Conservation (phyloP, 768 basidiomycete species). For the Suillus tomentosus region DNA sequence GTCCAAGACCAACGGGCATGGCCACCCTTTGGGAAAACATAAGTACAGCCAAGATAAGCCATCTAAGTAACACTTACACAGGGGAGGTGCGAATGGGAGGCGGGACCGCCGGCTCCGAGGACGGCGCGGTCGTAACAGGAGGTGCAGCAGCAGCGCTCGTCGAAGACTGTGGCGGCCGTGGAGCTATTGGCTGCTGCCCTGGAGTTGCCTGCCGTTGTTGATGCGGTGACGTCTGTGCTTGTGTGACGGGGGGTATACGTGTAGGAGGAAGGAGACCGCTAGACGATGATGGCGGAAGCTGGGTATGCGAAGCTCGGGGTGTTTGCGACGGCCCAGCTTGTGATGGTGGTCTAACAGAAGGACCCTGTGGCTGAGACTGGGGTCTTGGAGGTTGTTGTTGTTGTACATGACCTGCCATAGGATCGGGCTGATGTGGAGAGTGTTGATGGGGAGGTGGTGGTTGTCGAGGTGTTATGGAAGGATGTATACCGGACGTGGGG, state of each 20-base stretch:
- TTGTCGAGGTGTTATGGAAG: conserved; percentile 34
- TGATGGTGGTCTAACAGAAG: conserved; percentile 51
- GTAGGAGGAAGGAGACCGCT: conserved; percentile 24
- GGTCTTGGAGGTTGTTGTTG: conserved; percentile 49
- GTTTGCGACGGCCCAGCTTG: conserved; percentile 50
- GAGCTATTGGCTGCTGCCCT: conserved; percentile 39
- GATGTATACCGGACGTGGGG: conserved; percentile 32
- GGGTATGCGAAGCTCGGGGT: conserved; percentile 42
- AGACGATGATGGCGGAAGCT: conserved; percentile 33
- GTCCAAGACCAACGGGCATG: conserved; percentile 52
- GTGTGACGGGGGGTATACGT: conserved; percentile 40
- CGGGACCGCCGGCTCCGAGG: conserved; percentile 36
- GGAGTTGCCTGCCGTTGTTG: conserved; percentile 36
- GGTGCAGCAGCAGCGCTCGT: conserved; percentile 21
- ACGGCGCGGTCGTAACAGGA: conserved; percentile 25
- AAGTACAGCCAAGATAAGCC: not conserved
- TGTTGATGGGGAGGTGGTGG: conserved; percentile 43
- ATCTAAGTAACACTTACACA: conserved; percentile 29
- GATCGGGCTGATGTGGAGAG: conserved; percentile 49
- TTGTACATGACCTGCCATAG: conserved; percentile 40
- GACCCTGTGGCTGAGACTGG: conserved; percentile 60
- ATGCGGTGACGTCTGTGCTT: conserved; percentile 36
- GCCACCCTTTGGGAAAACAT: conserved; percentile 29
- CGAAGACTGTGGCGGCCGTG: conserved; percentile 36
- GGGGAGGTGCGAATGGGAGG: conserved; percentile 31